Evolutionary conservation across 176 grass and related monocot genomes (phyloP).

Genomic region (Oryza officinalis): DNA sequence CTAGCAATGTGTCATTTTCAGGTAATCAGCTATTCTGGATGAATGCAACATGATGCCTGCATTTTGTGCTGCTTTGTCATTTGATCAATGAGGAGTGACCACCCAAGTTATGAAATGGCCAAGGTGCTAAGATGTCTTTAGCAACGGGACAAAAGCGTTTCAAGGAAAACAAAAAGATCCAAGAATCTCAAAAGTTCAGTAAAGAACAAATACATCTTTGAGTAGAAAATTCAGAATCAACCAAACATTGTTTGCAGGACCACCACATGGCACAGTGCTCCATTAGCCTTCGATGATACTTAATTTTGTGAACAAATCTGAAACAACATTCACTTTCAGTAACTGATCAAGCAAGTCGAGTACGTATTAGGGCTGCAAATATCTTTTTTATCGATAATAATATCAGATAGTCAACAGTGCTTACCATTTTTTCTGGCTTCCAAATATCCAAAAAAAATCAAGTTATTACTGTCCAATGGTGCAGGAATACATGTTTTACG

Average conservation of each 20-base stretch:
- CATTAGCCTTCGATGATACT: conserved; percentile 41
- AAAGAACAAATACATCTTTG: conserved; percentile 21
- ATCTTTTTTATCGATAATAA: too few species aligned
- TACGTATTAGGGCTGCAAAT: not conserved
- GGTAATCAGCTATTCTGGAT: not conserved
- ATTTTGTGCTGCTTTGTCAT: not conserved
- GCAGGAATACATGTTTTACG: not conserved
- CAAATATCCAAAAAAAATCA: not conserved
- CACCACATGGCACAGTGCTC: conserved; percentile 40
- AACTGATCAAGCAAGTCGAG: not conserved
- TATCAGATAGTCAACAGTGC: not conserved
- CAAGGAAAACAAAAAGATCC: not conserved
- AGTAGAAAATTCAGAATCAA: conserved; percentile 22
- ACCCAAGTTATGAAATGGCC: not conserved
- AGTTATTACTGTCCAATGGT: not conserved
- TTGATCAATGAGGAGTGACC: not conserved
- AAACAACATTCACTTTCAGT: not conserved
- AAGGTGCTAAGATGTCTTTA: conserved; percentile 4
- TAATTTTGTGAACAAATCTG: not conserved
- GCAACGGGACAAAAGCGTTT: not conserved
- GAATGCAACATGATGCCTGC: not conserved
- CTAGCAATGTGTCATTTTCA: not conserved
- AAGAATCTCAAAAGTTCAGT: conserved; percentile 20
- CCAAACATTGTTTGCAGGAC: conserved; percentile 50
- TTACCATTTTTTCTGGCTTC: not conserved